phyloP scores from a whole-genome alignment of 2,329 filamentous ascomycete species.

The Amauroascus niger region DNA sequence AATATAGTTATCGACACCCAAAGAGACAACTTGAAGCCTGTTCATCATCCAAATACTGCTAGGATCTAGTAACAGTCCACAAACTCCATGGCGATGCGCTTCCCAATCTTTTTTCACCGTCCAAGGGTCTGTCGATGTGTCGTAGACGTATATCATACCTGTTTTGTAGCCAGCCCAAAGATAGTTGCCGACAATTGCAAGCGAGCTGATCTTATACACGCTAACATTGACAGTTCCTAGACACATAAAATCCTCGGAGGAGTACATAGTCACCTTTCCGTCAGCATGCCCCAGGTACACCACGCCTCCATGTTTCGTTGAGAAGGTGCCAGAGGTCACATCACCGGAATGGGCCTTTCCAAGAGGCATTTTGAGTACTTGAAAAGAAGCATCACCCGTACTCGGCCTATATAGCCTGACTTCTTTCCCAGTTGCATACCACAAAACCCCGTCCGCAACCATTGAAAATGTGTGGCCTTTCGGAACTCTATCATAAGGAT shows the following conservation, averaged over 20 bases:
- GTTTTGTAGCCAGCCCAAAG: slow-evolving; percentile 94
- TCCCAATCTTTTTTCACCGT: slow-evolving; percentile 87
- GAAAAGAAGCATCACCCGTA: slow-evolving; percentile 60
- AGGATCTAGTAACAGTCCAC: slow-evolving; percentile 65
- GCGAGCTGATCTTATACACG: slow-evolving; percentile 85
- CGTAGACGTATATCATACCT: slow-evolving; percentile 87
- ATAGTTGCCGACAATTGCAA: slow-evolving; percentile 68
- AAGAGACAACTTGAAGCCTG: slow-evolving; percentile 70
- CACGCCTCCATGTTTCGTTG: slow-evolving; percentile 64
- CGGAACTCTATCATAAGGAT: slow-evolving; percentile 58
- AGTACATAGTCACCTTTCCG: slow-evolving; percentile 92
- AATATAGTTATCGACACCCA: slow-evolving; percentile 78
- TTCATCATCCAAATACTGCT: slow-evolving; percentile 80
- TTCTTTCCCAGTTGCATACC: slow-evolving; percentile 80
- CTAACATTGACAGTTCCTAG: slow-evolving; percentile 76
- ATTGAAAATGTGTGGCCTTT: slow-evolving; percentile 82
- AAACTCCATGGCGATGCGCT: slow-evolving; percentile 74
- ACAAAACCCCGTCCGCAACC: slow-evolving; percentile 72
- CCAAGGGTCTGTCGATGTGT: slow-evolving; percentile 76
- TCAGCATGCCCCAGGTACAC: slow-evolving; percentile 88
- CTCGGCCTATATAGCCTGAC: slow-evolving; percentile 74
- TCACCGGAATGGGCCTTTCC: slow-evolving; percentile 67
- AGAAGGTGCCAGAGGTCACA: slow-evolving; percentile 69
- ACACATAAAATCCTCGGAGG: slow-evolving; percentile 63
- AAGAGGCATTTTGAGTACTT: slow-evolving; percentile 63